Conservation (phyloP, 805 yeast genomes). For the Lachancea lanzarotensis region DNA sequence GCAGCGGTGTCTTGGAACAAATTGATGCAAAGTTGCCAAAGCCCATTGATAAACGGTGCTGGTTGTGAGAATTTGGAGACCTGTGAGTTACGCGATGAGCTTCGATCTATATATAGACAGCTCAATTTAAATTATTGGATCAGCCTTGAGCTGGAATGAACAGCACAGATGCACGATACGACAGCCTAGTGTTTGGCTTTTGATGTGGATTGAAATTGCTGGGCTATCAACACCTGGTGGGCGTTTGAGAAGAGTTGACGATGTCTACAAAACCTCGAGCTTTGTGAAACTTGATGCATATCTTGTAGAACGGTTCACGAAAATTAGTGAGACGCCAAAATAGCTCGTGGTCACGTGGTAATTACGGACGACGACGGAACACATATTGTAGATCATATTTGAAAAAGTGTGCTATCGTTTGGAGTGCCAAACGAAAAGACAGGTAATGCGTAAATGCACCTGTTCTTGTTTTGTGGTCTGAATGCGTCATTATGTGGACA, state of each 20-base stretch:
- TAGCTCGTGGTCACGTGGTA: not conserved
- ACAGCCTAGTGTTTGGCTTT: too few species aligned
- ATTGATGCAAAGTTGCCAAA: conserved; percentile 34
- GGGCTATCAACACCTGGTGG: not conserved
- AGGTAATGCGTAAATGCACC: too few species aligned
- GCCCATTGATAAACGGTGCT: conserved; percentile 15
- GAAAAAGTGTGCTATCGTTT: too few species aligned
- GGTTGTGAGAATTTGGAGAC: not conserved
- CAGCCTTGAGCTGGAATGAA: too few species aligned
- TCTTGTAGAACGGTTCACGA: not conserved
- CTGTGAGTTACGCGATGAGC: not conserved
- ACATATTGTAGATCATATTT: too few species aligned
- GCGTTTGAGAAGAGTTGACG: not conserved
- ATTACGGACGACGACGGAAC: too few species aligned
- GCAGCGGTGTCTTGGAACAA: conserved; percentile 65
- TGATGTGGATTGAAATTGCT: too few species aligned
- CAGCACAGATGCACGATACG: too few species aligned
- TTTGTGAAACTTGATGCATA: not conserved
- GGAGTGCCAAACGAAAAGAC: too few species aligned
- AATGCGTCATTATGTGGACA: too few species aligned
- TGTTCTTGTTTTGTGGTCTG: too few species aligned
- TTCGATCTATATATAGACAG: not conserved
- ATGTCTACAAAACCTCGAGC: not conserved
- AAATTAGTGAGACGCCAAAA: not conserved
- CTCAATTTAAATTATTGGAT: not conserved